Percentiles rank a stretch among this genome's conserved stretches.
phyloP scores from a whole-genome alignment of 495 filamentous ascomycete genomes.

The Penicillium canariense region DNA sequence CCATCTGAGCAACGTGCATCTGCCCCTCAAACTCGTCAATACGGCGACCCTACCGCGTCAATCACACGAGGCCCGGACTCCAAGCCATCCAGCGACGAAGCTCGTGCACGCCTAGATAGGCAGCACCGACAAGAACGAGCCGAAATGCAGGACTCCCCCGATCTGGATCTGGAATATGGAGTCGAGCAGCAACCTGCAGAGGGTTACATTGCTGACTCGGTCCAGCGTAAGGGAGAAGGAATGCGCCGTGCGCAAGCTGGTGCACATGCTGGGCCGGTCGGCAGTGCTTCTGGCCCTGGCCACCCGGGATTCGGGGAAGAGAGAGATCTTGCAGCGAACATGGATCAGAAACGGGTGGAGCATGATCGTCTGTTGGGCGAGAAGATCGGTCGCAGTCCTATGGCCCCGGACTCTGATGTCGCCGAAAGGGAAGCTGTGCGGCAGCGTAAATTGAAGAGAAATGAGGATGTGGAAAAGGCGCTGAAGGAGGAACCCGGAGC shows the following conservation, averaged over 20 bases:
- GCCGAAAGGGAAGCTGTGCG: slow-evolving; percentile 32
- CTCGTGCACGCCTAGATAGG: slow-evolving; percentile 18
- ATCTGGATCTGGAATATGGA: slow-evolving; percentile 49
- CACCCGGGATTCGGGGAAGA: slow-evolving; percentile 38
- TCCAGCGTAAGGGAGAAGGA: slow-evolving; percentile 39
- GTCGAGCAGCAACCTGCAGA: slow-evolving; percentile 55
- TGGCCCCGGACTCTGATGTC: slow-evolving; percentile 19
- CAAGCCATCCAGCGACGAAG: slow-evolving; percentile 36
- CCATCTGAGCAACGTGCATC: slow-evolving; percentile 45
- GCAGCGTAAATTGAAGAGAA: slow-evolving; percentile 28
- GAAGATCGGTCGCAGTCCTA: slow-evolving; percentile 24
- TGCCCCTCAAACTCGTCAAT: slow-evolving; percentile 26
- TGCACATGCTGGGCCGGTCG: slow-evolving; percentile 37
- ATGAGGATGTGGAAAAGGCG: slow-evolving; percentile 31
- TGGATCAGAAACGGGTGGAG: slow-evolving; percentile 47
- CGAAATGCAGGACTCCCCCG: slow-evolving; percentile 18
- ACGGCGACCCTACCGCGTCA: slow-evolving; percentile 32
- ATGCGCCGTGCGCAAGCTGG: slow-evolving; percentile 37
- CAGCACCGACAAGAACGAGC: slow-evolving; percentile 18
- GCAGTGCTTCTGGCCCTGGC: slow-evolving; percentile 28
- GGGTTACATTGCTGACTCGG: slow-evolving; percentile 52
- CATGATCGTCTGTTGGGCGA: slow-evolving; percentile 43
- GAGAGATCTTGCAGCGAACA: slow-evolving; percentile 32
- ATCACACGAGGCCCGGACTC: slow-evolving; percentile 41
- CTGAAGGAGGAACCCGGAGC: slow-evolving; percentile 31